Conservation (phyloP, 2,329 filamentous ascomycete genomes). For the Cladophialophora bantiana region DNA sequence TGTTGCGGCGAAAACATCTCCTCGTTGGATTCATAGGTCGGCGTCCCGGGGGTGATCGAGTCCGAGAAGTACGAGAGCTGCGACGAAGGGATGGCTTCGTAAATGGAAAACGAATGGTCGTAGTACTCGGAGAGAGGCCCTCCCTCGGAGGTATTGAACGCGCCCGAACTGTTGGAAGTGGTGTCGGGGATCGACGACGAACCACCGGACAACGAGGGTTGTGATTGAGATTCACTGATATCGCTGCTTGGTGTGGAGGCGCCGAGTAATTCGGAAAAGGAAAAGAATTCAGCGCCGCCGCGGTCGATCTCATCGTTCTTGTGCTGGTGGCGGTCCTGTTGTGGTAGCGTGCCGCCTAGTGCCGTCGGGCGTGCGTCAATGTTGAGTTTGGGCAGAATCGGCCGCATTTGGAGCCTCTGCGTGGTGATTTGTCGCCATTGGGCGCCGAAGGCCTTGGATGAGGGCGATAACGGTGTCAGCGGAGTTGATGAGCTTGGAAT, state of each 20-base stretch:
- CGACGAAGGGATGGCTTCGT: slow-evolving; percentile 71
- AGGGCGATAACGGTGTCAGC: slow-evolving; percentile 22
- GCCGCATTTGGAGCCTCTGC: slow-evolving; percentile 39
- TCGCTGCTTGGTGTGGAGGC: slow-evolving; percentile 38
- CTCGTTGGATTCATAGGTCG: slow-evolving; percentile 39
- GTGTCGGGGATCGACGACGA: slow-evolving; percentile 35
- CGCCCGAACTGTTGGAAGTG: slow-evolving; percentile 43
- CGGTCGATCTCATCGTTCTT: slow-evolving; percentile 31
- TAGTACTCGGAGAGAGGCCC: slow-evolving; percentile 69
- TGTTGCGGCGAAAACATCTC: slow-evolving; percentile 36
- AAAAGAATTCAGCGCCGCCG: slow-evolving; percentile 38
- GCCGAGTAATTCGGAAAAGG: slow-evolving; percentile 34
- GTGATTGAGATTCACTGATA: slow-evolving; percentile 36
- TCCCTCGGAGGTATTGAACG: slow-evolving; percentile 26
- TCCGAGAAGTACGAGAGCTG: slow-evolving; percentile 54
- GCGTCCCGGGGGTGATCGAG: slow-evolving; percentile 37
- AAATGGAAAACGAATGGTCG: slow-evolving; percentile 75
- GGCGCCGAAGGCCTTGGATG: slow-evolving; percentile 32
- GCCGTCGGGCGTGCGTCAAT: slow-evolving; percentile 28
- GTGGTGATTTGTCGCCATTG: slow-evolving; percentile 40
- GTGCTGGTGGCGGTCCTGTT: background rate
- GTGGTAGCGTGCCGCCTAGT: background rate
- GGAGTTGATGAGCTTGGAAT: slow-evolving; percentile 6
- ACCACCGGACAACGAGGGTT: slow-evolving; percentile 32
- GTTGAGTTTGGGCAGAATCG: slow-evolving; percentile 38